Evolutionary conservation across 2,329 filamentous ascomycete genomes (phyloP).

Genomic region (Scedosporium boydii): DNA sequence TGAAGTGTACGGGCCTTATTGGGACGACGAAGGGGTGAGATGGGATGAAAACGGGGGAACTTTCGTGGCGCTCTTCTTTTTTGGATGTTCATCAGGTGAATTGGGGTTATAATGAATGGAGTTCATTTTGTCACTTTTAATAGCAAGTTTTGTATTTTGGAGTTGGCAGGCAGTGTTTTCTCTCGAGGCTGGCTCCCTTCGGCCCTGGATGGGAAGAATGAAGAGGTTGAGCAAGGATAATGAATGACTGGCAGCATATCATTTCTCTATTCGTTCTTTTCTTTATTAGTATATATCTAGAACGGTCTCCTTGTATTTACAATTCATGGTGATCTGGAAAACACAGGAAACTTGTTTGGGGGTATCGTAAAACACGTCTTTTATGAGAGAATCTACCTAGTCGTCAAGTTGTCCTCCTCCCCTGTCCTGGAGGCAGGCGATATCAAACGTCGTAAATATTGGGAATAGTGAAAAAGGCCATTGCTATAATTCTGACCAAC

Average conservation of each 20-base stretch:
- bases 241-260: neutral
- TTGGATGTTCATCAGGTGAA: neutral
- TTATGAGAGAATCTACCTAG: neutral
- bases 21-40: conserved; percentile 3
- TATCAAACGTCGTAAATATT: too few relatives aligned
- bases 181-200: neutral
- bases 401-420: neutral
- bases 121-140: neutral
- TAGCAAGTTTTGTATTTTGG: neutral
- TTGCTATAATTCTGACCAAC: neutral
- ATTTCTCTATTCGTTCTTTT: neutral
- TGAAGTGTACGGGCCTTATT: conserved; percentile 34
- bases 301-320: neutral
- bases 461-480: conserved; percentile 1
- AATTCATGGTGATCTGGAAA: neutral
- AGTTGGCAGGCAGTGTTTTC: neutral
- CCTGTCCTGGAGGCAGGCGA: neutral
- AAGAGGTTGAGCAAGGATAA: neutral
- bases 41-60: neutral
- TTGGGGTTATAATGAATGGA: neutral
- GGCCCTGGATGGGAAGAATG: neutral
- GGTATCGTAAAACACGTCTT: conserved; percentile 1
- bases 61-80: neutral
- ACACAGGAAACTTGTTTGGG: neutral
- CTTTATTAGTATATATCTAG: neutral